Conservation (phyloP, 345 rosid genomes). For the Sonneratia caseolaris region DNA sequence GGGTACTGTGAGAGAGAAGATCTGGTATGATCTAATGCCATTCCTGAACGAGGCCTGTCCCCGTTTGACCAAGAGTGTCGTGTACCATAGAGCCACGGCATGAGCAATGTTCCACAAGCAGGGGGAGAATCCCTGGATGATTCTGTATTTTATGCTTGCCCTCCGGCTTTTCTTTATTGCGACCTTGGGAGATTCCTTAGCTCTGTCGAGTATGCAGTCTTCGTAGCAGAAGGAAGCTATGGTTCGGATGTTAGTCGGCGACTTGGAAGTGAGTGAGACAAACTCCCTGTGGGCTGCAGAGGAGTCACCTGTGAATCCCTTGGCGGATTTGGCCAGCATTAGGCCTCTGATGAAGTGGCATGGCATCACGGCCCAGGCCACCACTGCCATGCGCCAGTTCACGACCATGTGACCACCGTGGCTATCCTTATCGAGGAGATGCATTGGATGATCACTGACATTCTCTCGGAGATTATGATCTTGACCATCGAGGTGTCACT, state of each 20-base stretch:
- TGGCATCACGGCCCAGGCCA: conserved; percentile 80
- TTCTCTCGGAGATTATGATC: conserved; percentile 49
- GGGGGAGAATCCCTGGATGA: conserved; percentile 53
- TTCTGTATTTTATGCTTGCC: conserved; percentile 42
- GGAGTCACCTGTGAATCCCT: conserved; percentile 51
- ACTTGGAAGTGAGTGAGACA: conserved; percentile 44
- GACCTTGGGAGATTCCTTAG: conserved; percentile 21
- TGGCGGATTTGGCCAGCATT: conserved; percentile 57
- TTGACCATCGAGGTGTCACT: conserved; percentile 51
- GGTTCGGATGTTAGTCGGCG: conserved; percentile 46
- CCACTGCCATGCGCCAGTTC: conserved; percentile 57
- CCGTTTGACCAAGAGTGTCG: conserved; percentile 25
- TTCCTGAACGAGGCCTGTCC: conserved; percentile 32
- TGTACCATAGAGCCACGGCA: conserved; percentile 62
- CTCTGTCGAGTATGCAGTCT: conserved; percentile 37
- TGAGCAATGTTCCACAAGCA: conserved; percentile 69
- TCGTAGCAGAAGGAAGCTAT: conserved; percentile 61
- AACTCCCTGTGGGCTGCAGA: conserved; percentile 35
- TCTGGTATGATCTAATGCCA: conserved; percentile 52
- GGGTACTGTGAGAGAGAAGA: conserved; percentile 63
- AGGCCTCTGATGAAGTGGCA: conserved; percentile 70
- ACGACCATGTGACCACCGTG: conserved; percentile 38
- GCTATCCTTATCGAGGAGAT: conserved; percentile 58
- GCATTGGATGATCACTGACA: conserved; percentile 62
- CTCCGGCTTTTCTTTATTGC: conserved; percentile 30